A percentile compares a stretch with the other conserved stretches of the same genome.
These are phyloP conservation scores for Phycomyces nitens DNA, from an alignment of 192 early-diverging fungal species.

Conservation along the genomic window DNA sequence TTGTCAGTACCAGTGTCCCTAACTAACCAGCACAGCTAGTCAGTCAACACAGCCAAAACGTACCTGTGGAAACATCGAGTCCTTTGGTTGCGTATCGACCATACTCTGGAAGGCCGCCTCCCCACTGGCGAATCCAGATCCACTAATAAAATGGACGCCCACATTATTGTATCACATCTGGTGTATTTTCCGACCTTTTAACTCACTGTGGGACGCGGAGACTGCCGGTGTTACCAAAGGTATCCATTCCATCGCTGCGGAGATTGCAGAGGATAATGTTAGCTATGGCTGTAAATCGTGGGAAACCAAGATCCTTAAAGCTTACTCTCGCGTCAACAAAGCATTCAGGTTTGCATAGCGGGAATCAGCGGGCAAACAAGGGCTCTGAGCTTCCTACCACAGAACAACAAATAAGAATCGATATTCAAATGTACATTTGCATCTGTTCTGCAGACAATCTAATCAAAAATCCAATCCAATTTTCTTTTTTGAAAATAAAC, in stretches of 20 bases:
- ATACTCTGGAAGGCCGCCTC: not conserved
- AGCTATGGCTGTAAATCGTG: not conserved
- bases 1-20: no score
- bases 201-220: conserved; percentile 48
- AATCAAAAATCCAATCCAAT: no score
- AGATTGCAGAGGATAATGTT: not conserved
- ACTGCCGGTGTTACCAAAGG: conserved; percentile 50
- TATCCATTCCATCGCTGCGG: conserved; percentile 50
- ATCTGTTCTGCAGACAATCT: no score
- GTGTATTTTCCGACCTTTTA: not conserved
- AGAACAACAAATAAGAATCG: not conserved
- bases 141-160: not conserved
- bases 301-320: not conserved
- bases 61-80: not conserved
- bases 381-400: not conserved
- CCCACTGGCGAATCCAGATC: conserved; percentile 10
- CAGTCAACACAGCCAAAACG: not conserved
- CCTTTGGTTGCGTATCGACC: no score
- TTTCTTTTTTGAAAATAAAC: no score
- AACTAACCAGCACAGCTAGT: no score
- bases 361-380: not conserved
- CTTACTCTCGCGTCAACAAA: not conserved
- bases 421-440: no score
- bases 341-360: not conserved
- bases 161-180: conserved; percentile 7